These are phyloP conservation scores for Emericellopsis atlantica DNA, from an alignment of 2,329 filamentous ascomycete species.

Conservation along the genomic window DNA sequence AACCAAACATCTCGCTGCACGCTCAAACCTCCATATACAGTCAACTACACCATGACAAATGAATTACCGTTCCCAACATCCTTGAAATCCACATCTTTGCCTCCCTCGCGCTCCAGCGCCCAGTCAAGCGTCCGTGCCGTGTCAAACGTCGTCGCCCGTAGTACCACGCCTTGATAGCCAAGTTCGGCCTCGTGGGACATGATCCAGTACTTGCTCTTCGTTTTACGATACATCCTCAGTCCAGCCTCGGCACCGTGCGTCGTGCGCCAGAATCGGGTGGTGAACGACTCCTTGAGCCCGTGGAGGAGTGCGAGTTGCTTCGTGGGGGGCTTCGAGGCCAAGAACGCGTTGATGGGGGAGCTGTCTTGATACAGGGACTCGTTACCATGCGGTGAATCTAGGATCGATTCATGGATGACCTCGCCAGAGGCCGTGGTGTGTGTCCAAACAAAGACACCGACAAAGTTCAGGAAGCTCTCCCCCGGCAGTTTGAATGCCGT, in stretches of 20 bases:
- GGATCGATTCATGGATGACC: background rate
- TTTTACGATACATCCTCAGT: background rate
- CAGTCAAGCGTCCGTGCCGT: background rate
- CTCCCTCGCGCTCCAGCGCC: background rate
- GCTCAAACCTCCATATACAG: background rate
- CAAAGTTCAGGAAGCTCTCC: background rate
- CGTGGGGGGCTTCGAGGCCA: background rate
- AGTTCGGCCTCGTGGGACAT: background rate
- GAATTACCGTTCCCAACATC: background rate
- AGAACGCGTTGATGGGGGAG: background rate
- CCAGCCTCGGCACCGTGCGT: background rate
- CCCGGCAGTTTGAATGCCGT: background rate
- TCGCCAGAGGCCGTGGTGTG: background rate
- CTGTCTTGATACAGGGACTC: background rate
- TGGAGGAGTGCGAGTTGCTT: background rate
- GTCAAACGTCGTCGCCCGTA: background rate
- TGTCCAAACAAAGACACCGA: background rate
- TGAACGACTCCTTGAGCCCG: background rate
- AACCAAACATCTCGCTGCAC: no score
- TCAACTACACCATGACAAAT: background rate
- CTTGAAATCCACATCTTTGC: background rate
- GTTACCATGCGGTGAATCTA: background rate
- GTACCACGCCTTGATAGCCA: background rate
- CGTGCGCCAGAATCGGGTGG: background rate
- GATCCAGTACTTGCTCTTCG: constrained; percentile 1